A percentile compares a stretch with the other conserved stretches of the same genome.
These are phyloP conservation scores for Angomonas desouzai DNA, from an alignment of 208 protist species.

Conservation along the genomic window DNA sequence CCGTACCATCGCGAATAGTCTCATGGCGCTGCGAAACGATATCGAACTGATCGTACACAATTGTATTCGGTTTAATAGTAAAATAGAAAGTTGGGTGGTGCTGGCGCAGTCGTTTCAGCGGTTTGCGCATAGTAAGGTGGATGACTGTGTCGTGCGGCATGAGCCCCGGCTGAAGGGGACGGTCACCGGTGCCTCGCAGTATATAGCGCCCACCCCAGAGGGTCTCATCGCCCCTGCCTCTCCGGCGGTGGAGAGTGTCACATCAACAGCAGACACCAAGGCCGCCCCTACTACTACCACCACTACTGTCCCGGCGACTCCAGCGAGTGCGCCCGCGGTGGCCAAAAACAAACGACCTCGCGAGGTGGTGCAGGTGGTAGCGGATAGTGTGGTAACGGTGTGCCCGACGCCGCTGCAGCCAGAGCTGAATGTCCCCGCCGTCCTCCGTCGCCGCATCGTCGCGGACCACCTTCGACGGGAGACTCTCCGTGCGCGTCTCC, in stretches of 20 bases:
- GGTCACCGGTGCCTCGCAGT: constrained; percentile 33
- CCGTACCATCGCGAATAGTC: constrained; percentile 50
- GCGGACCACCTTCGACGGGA: constrained; percentile 59
- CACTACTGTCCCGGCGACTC: not conserved
- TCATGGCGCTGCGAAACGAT: constrained; percentile 60
- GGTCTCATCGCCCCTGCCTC: not conserved
- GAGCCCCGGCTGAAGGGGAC: constrained; percentile 55
- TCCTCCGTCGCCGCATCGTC: constrained; percentile 44
- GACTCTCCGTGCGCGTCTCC: constrained; percentile 46
- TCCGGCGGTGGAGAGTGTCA: not conserved
- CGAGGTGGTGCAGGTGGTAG: constrained; percentile 1
- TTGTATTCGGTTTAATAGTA: constrained; percentile 79
- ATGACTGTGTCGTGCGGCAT: constrained; percentile 73
- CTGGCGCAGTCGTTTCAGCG: constrained; percentile 58
- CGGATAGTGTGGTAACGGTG: constrained; percentile 7
- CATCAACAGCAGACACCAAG: not conserved
- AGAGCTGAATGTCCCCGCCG: constrained; percentile 38
- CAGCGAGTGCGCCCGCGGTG: not conserved
- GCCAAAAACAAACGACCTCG: not conserved
- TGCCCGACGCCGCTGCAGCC: constrained; percentile 67
- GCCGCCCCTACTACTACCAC: not conserved
- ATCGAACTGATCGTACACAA: constrained; percentile 82
- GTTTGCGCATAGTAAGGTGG: constrained; percentile 72
- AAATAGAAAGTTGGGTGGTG: constrained; percentile 57
- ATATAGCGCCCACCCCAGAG: not conserved